Percentiles rank a stretch among this genome's conserved stretches.
Evolutionary conservation across 176 grass and related monocot genomes (phyloP).

Genomic region (Aegilops longissima): DNA sequence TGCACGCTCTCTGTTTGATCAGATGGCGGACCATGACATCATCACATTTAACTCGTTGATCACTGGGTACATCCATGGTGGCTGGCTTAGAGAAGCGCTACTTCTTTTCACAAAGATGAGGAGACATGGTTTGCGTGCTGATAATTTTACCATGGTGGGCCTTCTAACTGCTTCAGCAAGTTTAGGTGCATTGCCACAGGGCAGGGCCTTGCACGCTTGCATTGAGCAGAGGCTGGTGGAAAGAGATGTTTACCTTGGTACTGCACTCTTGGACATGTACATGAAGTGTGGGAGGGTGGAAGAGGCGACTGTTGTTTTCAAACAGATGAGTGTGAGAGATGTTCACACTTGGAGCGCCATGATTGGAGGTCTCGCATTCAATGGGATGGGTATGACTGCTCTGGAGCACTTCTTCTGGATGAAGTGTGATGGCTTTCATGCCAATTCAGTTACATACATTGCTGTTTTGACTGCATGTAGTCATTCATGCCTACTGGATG

Average conservation of each 20-base stretch:
- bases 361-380: conserved; percentile 60
- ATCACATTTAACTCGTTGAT: conserved; percentile 78
- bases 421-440: conserved; percentile 44
- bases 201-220: conserved; percentile 58
- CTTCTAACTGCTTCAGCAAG: conserved; percentile 73
- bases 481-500: conserved; percentile 52
- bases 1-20: conserved; percentile 55
- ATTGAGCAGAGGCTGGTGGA: conserved; percentile 53
- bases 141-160: conserved; percentile 61
- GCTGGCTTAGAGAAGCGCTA: conserved; percentile 55
- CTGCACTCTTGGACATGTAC: conserved; percentile 78
- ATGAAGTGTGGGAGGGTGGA: conserved; percentile 71
- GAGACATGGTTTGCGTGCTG: conserved; percentile 23
- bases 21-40: conserved; percentile 49
- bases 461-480: conserved; percentile 73
- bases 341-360: conserved; percentile 57
- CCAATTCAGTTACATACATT: conserved; percentile 62
- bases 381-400: conserved; percentile 64
- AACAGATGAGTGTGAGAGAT: conserved; percentile 48
- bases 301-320: conserved; percentile 50
- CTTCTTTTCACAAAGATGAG: conserved; percentile 48
- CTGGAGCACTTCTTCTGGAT: conserved; percentile 63
- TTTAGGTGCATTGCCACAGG: conserved; percentile 68
- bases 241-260: conserved; percentile 57
- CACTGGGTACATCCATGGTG: conserved; percentile 64